Base-by-base conservation (phyloP, 192 early-diverging fungal genomes). In the Rhizoclosmatium globosum region DNA sequence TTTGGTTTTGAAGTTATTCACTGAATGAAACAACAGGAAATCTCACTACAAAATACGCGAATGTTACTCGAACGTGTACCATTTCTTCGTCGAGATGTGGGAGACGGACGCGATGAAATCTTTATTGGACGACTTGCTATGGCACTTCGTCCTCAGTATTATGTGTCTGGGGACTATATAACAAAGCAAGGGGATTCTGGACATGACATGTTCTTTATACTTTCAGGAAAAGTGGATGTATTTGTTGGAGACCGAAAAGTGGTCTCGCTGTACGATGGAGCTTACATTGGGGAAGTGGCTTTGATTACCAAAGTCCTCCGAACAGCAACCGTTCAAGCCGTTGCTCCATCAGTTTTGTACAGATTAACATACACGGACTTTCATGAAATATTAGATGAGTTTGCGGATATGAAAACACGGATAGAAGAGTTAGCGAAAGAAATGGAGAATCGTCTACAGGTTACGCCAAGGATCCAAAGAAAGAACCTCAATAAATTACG, bases 131-230 rank as follows among this genome's bases (percentile, higher is more conserved):
- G 3, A 81, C 4, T 56, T 83, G 13, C 65, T 72, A 7, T 39
- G 21, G 3, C 23, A 62, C 9, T 64, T 83, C 6, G 9, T 59
- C 7, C n/a, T 66, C 31, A 31, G n/a, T 80, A 77, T 48, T 83
- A 45, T 70, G 61, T 83, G 39, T 6, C 47, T 0, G 81, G 75
- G 6, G 82, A 83, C 47, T 71, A 42, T 47, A 58, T 83, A 2
- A 68, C 61, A 17, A 79, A 69, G 58, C 81, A 82, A 62, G 81
- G 81, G 39, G 81, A 82, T 45, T 42, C 56, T 62, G 59, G 58
- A 17, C 17, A n/a, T 17, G 82, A 74, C 15, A 83, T 83, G 82
- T 83, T 82, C 68, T 83, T 83, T 70, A 83, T 83, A 45, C 46
- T 70, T 6, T 47, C 61, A 4, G 82, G 82, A 11, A 57, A 47